phyloP scores from a whole-genome alignment of 257 asterid species.

The Ballota nigra region DNA sequence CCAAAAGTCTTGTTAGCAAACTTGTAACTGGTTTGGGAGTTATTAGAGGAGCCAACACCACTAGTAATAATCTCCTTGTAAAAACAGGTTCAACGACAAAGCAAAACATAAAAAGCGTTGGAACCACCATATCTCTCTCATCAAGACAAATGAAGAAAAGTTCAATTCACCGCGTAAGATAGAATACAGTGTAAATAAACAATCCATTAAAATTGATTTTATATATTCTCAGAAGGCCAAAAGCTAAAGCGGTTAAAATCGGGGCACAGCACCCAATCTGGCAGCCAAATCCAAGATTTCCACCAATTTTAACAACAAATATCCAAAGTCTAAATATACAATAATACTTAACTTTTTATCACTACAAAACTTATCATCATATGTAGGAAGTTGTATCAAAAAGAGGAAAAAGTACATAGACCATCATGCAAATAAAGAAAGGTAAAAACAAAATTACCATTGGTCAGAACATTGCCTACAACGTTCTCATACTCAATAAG shows the following conservation, averaged over 20 bases:
- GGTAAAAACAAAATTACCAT: slow-evolving; percentile 43
- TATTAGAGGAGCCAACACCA: slow-evolving; percentile 2
- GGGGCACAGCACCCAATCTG: not conserved
- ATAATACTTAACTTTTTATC: not conserved
- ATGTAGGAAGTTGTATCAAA: not conserved
- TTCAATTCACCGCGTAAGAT: not conserved
- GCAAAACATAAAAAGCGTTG: not conserved
- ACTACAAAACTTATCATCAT: not conserved
- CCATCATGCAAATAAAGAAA: not conserved
- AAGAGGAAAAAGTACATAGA: not conserved
- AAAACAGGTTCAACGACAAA: not conserved
- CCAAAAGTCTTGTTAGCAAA: slow-evolving; percentile 10
- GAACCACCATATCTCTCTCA: not conserved
- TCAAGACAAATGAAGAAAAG: not conserved
- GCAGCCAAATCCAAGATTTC: slow-evolving; percentile 5
- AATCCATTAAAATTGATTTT: not conserved
- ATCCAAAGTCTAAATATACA: not conserved
- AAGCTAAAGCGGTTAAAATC: not conserved
- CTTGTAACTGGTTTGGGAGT: not conserved
- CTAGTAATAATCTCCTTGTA: slow-evolving; percentile 14
- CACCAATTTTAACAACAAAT: slow-evolving; percentile 6
- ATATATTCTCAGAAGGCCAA: not conserved
- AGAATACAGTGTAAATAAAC: not conserved
- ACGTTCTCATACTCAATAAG: slow-evolving; percentile 55
- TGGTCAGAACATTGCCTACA: slow-evolving; percentile 36